Evolutionary conservation across 768 basidiomycete species (phyloP), one percentile per base, ranked within the genome.

Genomic region (Amanita thiersii): DNA sequence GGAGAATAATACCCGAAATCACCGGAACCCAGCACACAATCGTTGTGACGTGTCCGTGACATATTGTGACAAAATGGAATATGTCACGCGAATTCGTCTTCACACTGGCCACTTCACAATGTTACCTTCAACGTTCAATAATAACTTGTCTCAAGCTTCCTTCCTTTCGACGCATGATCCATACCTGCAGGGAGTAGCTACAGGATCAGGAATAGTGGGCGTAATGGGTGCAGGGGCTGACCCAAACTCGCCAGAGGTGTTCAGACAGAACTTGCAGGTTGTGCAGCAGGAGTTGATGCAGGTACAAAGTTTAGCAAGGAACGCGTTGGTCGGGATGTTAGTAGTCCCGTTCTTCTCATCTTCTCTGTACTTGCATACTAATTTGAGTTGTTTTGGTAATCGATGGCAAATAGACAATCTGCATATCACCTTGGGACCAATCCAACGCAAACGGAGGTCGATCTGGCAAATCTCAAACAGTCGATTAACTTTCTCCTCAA

Each of bases 221-320:
- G n/a, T n/a, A n/a, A n/a, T n/a, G n/a, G 39, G 25, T 11, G 61
- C 63, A 53, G 59, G 60, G 20, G 43, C 57, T 6, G 80, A 82
- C 45, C 72, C 69, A 11, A 81, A 74, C 45, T 76, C 79, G 17
- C 73, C 76, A 11, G 76, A 73, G 19, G 43, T 67, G n/a, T 79
- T 85, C 64, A 77, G 75, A 47, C 72, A 74, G 38, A 78, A 77
- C 52, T 46, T 79, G 1, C 67, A 66, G 29, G 39, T 69, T 11
- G 62, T 69, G 0, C 66, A 70, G 40, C 67, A 72, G 28, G 70
- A 75, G 14, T 65, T 80, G 20, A 47, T 65, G 2, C 58, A 70
- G 9, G 57, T 81, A 1, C 72, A 76, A 46, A 55, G 55, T 2
- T 57, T 74, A 2, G 73, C 78, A 0, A 63, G 71, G 37, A 67